Percentiles rank a stretch among this genome's conserved stretches.
These are phyloP conservation scores for Sclerotinia nivalis DNA, from an alignment of 2,329 filamentous ascomycete species.

Conservation along the genomic window DNA sequence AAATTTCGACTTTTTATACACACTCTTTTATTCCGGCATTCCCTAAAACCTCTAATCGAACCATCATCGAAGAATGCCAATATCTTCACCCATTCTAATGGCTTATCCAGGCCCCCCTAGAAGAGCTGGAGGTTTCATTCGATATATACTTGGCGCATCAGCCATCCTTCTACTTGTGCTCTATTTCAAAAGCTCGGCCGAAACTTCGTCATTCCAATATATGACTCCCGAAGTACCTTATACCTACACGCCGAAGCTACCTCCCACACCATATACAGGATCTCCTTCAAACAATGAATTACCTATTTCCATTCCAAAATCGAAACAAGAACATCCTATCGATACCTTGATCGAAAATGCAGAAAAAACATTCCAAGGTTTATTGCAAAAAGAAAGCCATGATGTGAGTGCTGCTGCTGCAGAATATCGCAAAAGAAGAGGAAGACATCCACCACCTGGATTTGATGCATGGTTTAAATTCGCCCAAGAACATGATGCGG, in stretches of 20 bases:
- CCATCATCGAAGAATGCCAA: slow-evolving; percentile 31
- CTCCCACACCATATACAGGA: background rate
- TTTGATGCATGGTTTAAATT: slow-evolving; percentile 62
- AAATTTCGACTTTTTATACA: background rate
- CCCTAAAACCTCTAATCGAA: background rate
- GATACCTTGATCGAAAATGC: slow-evolving; percentile 48
- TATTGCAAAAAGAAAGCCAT: slow-evolving; percentile 46
- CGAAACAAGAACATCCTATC: slow-evolving; percentile 45
- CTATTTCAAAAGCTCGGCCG: slow-evolving; percentile 26
- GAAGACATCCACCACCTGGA: slow-evolving; percentile 62
- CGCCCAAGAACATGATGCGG: slow-evolving; percentile 51
- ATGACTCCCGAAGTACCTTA: background rate
- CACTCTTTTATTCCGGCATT: background rate
- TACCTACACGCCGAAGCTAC: background rate
- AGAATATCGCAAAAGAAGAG: slow-evolving; percentile 56
- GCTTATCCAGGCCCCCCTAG: slow-evolving; percentile 37
- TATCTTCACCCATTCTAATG: slow-evolving; percentile 37
- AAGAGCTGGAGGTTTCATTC: slow-evolving; percentile 33
- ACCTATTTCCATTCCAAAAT: slow-evolving; percentile 6
- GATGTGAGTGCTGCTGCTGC: slow-evolving; percentile 49
- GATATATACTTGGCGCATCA: slow-evolving; percentile 32
- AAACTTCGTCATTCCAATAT: slow-evolving; percentile 1
- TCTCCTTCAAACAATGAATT: background rate
- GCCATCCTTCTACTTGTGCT: slow-evolving; percentile 27
- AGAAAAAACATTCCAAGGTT: slow-evolving; percentile 43